Base-by-base conservation (phyloP, 768 basidiomycete genomes). In the Leccinum pellstonianum region DNA sequence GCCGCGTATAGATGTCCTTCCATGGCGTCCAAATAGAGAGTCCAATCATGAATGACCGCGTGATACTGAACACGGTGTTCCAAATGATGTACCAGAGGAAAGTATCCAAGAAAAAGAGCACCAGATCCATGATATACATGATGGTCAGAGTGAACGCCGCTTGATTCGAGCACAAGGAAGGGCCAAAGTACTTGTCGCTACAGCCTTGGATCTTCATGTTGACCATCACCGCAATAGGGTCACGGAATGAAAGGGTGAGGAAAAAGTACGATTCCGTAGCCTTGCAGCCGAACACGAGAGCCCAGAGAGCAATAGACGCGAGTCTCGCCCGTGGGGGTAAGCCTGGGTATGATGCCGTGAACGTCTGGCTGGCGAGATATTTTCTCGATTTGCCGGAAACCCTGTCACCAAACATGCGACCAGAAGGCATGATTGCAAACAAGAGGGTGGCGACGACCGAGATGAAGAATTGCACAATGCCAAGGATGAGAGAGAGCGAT, bases 11-110 rank as follows among this genome's bases (percentile, higher is more conserved):
- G 73, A 99, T 97, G 71, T 98, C 96, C 76, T 87, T 89, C 97
- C 96, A 99, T 2, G 97, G 97, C 4, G 97, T 98, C 97, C 97
- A 98, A 62, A 99, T 96, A 31, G 92, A 95, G 53, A 99, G 81
- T 7, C 96, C 97, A 54, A 98, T 82, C 23, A 85, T 80, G 76
- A 99, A 99, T 17, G 88, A 91, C 56, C 95, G 83, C 23, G 80
- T 89, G 67, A 95, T 92, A 70, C 88, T 90, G 77, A 91, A 91
- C 57, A 95, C 91, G 10, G 94, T 95, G 75, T 98, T 98, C 96
- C 96, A 98, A 71, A 98, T 98, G 77, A 98, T 95, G 72, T 95
- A 99, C 97, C 97, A 99, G 31, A 99, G 77, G 89, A 98, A 99
- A 7, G 97, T 99, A 78, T 99, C 97, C 75, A 99, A 81, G 85